Percentiles rank a stretch among this genome's conserved stretches.
Evolutionary conservation across 2,329 filamentous ascomycete species (phyloP).

Genomic region (Venturia oleaginea): DNA sequence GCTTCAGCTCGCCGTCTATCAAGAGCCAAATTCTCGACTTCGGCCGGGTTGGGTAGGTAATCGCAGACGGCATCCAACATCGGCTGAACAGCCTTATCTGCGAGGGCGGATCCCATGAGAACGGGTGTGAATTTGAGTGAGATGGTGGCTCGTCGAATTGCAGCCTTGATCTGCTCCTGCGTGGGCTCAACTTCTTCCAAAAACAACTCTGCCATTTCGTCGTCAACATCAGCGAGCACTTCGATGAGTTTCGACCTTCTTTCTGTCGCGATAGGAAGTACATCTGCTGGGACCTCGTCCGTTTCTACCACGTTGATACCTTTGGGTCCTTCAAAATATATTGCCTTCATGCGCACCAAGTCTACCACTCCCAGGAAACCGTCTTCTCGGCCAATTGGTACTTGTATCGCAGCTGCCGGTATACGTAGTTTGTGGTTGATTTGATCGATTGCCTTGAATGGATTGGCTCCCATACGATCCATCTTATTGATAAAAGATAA

Average conservation of each 20-base stretch:
- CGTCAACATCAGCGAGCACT: slow-evolving; percentile 92
- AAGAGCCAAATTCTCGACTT: slow-evolving; percentile 82
- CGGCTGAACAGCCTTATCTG: slow-evolving; percentile 89
- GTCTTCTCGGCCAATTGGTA: slow-evolving; percentile 89
- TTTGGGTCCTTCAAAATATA: slow-evolving; percentile 78
- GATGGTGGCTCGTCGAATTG: slow-evolving; percentile 87
- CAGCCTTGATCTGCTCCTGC: slow-evolving; percentile 75
- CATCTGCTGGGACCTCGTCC: slow-evolving; percentile 74
- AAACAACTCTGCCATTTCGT: slow-evolving; percentile 94
- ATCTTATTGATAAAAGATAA: slow-evolving; percentile 99
- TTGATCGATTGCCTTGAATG: slow-evolving; percentile 94
- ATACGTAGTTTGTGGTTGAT: slow-evolving; percentile 96
- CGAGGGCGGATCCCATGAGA: slow-evolving; percentile 90
- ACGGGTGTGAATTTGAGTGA: slow-evolving; percentile 85
- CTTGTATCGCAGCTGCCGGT: slow-evolving; percentile 83
- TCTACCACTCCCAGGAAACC: slow-evolving; percentile 89
- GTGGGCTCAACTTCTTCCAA: slow-evolving; percentile 78
- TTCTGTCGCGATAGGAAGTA: slow-evolving; percentile 68
- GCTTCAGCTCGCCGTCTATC: slow-evolving; percentile 73
- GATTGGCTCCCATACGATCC: slow-evolving; percentile 97
- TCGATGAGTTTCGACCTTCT: slow-evolving; percentile 82
- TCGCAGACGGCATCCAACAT: slow-evolving; percentile 96
- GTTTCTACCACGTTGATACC: slow-evolving; percentile 69
- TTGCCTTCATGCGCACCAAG: slow-evolving; percentile 80
- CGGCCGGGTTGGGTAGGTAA: slow-evolving; percentile 83